Percentiles rank a stretch among this genome's conserved stretches.
phyloP scores from a whole-genome alignment of 2,329 filamentous ascomycete species.

The Aspergillus melleus region DNA sequence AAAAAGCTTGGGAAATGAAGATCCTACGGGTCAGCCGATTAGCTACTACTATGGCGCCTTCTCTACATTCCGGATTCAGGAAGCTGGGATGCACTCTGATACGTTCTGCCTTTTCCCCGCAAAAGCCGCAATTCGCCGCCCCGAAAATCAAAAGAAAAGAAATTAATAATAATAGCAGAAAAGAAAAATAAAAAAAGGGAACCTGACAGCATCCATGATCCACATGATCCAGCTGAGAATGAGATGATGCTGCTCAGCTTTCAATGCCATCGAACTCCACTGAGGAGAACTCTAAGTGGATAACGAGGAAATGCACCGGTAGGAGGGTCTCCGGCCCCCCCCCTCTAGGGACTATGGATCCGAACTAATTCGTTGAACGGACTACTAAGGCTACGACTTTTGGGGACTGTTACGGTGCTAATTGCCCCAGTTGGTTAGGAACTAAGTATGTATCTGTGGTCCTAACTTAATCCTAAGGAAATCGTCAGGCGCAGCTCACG shows the following conservation, averaged over 20 bases:
- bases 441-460: slow-evolving; percentile 13
- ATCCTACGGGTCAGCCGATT: slow-evolving; percentile 28
- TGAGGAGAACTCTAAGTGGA: slow-evolving; percentile 13
- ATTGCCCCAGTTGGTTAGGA: slow-evolving; percentile 2
- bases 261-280: slow-evolving; percentile 22
- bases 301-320: slow-evolving; percentile 15
- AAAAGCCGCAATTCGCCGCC: slow-evolving; percentile 30
- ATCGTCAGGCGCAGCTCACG: slow-evolving; percentile 23
- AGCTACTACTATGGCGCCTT: slow-evolving; percentile 16
- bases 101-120: slow-evolving; percentile 27
- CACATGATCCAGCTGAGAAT: slow-evolving; percentile 25
- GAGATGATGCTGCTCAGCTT: slow-evolving; percentile 17
- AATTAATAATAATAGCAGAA: slow-evolving; percentile 12
- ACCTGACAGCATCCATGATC: slow-evolving; percentile 21
- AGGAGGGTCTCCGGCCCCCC: background rate
- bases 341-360: background rate
- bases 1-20: slow-evolving; percentile 15
- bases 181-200: slow-evolving; percentile 24
- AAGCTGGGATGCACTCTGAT: slow-evolving; percentile 23
- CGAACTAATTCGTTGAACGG: background rate
- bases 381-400: background rate
- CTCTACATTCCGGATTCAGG: slow-evolving; percentile 21
- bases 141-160: slow-evolving; percentile 23
- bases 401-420: background rate
- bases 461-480: slow-evolving; percentile 8